These are phyloP conservation scores for Rhodotorula paludigena DNA, from an alignment of 768 basidiomycete species.

Conservation along the genomic window DNA sequence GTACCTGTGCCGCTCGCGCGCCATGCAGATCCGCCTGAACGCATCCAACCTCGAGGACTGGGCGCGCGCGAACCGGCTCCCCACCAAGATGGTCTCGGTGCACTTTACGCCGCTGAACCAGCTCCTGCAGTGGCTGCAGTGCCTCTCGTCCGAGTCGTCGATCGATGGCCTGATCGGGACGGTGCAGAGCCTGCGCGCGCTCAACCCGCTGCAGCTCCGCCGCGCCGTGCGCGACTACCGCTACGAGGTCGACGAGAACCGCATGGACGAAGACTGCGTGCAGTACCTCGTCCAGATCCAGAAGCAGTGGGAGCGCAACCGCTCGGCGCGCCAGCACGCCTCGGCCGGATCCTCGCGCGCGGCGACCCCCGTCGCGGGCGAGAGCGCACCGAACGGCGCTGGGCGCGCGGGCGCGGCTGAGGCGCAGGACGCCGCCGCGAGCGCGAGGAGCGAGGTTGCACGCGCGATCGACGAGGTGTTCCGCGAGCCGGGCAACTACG, in stretches of 20 bases:
- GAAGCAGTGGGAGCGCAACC: slow-evolving; percentile 82
- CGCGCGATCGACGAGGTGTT: slow-evolving; percentile 73
- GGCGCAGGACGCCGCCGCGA: slow-evolving; percentile 12
- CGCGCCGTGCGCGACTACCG: slow-evolving; percentile 75
- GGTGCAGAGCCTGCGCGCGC: slow-evolving; percentile 73
- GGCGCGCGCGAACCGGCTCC: slow-evolving; percentile 74
- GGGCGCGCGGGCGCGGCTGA: slow-evolving; percentile 8
- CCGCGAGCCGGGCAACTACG: slow-evolving; percentile 51
- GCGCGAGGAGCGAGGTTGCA: slow-evolving; percentile 37
- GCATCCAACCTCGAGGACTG: slow-evolving; percentile 81
- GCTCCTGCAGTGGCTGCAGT: slow-evolving; percentile 78
- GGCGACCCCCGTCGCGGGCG: background rate
- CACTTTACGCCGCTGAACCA: slow-evolving; percentile 83
- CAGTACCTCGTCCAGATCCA: slow-evolving; percentile 92
- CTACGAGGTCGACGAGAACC: slow-evolving; percentile 87
- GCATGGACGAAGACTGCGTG: slow-evolving; percentile 90
- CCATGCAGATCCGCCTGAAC: slow-evolving; percentile 85
- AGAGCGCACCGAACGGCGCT: background rate
- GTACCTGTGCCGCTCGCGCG: slow-evolving; percentile 85
- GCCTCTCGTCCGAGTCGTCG: slow-evolving; percentile 76
- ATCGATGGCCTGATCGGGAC: slow-evolving; percentile 83
- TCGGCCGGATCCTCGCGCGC: too few relatives aligned
- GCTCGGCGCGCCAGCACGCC: slow-evolving; percentile 11
- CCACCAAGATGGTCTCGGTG: slow-evolving; percentile 61
- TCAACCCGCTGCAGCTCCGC: slow-evolving; percentile 96